Evolutionary conservation across 495 filamentous ascomycete genomes (phyloP).

Genomic region (Stereocaulon alpinum): DNA sequence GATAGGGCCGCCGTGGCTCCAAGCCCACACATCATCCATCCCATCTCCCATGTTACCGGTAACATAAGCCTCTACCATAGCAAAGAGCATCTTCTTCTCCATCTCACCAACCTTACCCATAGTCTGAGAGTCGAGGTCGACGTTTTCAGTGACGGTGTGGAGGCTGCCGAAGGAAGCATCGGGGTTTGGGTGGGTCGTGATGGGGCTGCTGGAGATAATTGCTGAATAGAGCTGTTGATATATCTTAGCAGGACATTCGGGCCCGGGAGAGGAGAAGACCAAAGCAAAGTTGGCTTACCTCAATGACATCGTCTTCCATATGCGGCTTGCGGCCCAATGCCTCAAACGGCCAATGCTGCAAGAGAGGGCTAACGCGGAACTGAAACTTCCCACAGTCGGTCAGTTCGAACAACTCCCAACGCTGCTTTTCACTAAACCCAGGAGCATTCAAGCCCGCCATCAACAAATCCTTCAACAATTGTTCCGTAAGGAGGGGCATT

Average conservation of each 20-base stretch:
- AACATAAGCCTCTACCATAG: background rate
- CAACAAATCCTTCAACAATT: constrained; percentile 48
- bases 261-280: background rate
- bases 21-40: background rate
- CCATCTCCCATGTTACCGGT: background rate
- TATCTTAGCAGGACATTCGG: background rate
- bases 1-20: background rate
- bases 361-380: constrained; percentile 20
- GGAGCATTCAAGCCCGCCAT: constrained; percentile 49
- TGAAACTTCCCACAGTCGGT: constrained; percentile 14
- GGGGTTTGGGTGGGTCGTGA: background rate
- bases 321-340: constrained; percentile 27
- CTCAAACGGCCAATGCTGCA: constrained; percentile 33
- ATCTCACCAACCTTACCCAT: constrained; percentile 7
- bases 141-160: background rate
- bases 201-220: constrained; percentile 1
- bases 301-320: constrained; percentile 24
- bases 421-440: constrained; percentile 52
- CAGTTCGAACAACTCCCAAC: constrained; percentile 20
- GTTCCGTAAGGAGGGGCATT: constrained; percentile 34
- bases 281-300: constrained; percentile 16
- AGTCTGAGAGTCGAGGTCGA: constrained; percentile 9
- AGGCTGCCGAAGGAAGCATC: constrained; percentile 4
- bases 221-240: constrained; percentile 6
- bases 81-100: constrained; percentile 5